phyloP scores from a whole-genome alignment of 2,329 filamentous ascomycete species.

The Ascosphaera apis region DNA sequence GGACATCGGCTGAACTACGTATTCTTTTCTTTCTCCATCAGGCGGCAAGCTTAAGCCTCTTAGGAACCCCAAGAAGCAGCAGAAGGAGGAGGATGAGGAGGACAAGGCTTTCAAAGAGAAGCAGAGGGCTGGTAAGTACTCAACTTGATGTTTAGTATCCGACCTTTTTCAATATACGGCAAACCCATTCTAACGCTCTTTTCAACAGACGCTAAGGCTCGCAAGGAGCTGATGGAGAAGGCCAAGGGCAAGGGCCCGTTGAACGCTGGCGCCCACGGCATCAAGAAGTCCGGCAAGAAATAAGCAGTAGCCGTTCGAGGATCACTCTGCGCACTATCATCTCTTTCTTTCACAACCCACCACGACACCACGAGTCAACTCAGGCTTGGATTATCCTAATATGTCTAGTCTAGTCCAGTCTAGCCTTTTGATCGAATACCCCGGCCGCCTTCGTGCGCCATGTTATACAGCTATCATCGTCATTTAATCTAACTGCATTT shows the following conservation, averaged over 20 bases:
- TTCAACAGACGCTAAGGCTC: constrained; percentile 50
- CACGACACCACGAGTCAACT: too few relatives aligned
- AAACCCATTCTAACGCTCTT: not conserved
- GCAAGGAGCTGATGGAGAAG: constrained; percentile 62
- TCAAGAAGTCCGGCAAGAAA: constrained; percentile 99
- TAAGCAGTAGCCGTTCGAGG: constrained; percentile 21
- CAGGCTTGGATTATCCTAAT: too few relatives aligned
- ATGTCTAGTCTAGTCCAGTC: too few relatives aligned
- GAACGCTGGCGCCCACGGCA: constrained; percentile 63
- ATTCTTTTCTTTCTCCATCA: constrained; percentile 17
- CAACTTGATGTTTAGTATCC: not conserved
- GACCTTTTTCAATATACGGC: constrained; percentile 3
- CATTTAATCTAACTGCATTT: not conserved
- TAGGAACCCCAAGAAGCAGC: constrained; percentile 72
- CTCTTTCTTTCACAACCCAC: too few relatives aligned
- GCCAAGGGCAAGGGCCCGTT: constrained; percentile 73
- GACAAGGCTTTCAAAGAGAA: constrained; percentile 64
- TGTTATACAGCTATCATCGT: constrained; percentile 1
- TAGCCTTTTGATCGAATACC: not conserved
- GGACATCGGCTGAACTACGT: constrained; percentile 3
- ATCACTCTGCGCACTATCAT: not conserved
- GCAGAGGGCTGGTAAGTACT: constrained; percentile 55
- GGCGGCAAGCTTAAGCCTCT: constrained; percentile 66
- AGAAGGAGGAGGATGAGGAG: constrained; percentile 67
- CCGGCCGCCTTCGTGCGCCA: constrained; percentile 7